These are phyloP conservation scores for Ehretia macrophylla DNA, from an alignment of 257 asterid genomes.

Conservation along the genomic window DNA sequence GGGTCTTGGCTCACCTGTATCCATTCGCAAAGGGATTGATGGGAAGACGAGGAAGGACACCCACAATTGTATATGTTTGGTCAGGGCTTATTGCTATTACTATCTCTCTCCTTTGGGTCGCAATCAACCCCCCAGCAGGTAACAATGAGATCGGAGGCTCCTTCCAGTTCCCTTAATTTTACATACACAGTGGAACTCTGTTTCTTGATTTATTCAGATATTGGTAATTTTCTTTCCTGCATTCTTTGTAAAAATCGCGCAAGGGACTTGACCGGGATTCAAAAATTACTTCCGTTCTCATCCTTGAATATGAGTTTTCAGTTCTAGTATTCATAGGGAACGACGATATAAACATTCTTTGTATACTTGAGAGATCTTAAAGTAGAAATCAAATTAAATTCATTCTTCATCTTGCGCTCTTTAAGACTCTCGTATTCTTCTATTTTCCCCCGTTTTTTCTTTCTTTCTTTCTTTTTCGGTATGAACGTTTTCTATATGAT, in stretches of 20 bases:
- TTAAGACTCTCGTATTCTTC: background rate
- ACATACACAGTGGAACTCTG: slow-evolving; percentile 1
- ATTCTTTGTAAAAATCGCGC: background rate
- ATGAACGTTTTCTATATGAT: too few relatives aligned
- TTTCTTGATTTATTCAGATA: background rate
- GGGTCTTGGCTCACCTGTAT: slow-evolving; percentile 81
- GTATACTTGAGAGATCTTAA: slow-evolving; percentile 4
- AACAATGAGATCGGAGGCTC: slow-evolving; percentile 63
- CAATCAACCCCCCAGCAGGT: slow-evolving; percentile 68
- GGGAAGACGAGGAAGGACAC: slow-evolving; percentile 84
- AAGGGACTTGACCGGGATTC: background rate
- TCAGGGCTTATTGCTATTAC: slow-evolving; percentile 83
- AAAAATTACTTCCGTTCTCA: background rate
- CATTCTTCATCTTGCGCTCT: background rate
- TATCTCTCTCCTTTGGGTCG: slow-evolving; percentile 75
- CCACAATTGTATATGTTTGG: slow-evolving; percentile 82
- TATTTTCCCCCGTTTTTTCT: too few relatives aligned
- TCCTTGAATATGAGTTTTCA: slow-evolving; percentile 5
- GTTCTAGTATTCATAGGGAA: background rate
- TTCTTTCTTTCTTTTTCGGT: too few relatives aligned
- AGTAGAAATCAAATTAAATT: slow-evolving; percentile 8
- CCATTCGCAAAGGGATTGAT: slow-evolving; percentile 82
- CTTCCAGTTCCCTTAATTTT: slow-evolving; percentile 75
- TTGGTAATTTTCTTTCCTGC: slow-evolving; percentile 6
- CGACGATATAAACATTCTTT: slow-evolving; percentile 10